Evolutionary conservation across 2,329 filamentous ascomycete genomes (phyloP).

Genomic region (Diplocarpon rosae): DNA sequence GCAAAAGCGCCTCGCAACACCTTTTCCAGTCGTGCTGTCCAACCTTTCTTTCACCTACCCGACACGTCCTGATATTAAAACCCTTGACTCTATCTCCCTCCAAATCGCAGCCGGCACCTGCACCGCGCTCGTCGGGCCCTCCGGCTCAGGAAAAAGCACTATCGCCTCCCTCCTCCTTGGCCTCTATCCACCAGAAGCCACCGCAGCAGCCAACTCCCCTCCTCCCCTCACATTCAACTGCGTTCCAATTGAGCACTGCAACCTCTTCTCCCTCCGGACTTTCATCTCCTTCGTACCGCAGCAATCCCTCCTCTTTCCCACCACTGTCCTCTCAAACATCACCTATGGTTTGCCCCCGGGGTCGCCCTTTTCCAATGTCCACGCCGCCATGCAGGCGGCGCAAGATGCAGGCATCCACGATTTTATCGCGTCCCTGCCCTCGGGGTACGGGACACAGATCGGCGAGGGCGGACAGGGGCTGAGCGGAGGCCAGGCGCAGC

Average conservation of each 20-base stretch:
- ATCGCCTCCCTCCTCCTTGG: slow-evolving; percentile 64
- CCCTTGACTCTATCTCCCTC: slow-evolving; percentile 57
- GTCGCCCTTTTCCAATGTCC: slow-evolving; percentile 37
- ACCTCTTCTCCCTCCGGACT: slow-evolving; percentile 48
- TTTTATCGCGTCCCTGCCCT: slow-evolving; percentile 61
- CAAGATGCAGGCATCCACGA: slow-evolving; percentile 57
- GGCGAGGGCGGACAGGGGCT: slow-evolving; percentile 66
- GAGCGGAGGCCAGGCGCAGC: slow-evolving; percentile 74
- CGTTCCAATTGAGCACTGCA: slow-evolving; percentile 44
- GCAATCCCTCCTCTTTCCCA: slow-evolving; percentile 65
- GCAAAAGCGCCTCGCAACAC: slow-evolving; percentile 33
- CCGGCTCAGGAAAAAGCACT: slow-evolving; percentile 87
- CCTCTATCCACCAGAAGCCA: slow-evolving; percentile 46
- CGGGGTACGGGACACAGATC: slow-evolving; percentile 60
- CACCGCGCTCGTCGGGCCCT: slow-evolving; percentile 70
- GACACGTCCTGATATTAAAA: slow-evolving; percentile 35
- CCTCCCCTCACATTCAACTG: slow-evolving; percentile 42
- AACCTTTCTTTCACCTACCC: slow-evolving; percentile 65
- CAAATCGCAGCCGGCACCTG: slow-evolving; percentile 50
- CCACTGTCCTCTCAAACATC: slow-evolving; percentile 70
- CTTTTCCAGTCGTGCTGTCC: slow-evolving; percentile 40
- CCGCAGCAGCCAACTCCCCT: background rate
- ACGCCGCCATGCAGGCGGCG: slow-evolving; percentile 41
- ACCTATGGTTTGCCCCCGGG: slow-evolving; percentile 56
- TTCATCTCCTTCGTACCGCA: slow-evolving; percentile 61